phyloP scores from a whole-genome alignment of 1,284 basidiomycete genomes.

The Tilletia indica region DNA sequence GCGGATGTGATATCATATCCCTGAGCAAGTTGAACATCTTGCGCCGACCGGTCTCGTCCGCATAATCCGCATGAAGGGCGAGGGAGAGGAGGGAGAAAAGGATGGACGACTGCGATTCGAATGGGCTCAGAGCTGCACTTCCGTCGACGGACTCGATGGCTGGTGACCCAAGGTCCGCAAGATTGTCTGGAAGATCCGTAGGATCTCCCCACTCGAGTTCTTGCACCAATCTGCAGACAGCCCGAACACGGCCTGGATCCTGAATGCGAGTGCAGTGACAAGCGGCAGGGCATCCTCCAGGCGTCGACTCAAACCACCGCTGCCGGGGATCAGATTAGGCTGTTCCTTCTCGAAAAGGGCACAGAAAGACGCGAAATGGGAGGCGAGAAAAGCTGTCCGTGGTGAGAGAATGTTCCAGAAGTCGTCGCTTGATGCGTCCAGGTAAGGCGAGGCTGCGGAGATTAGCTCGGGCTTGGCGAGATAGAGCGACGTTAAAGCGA shows the following conservation, averaged over 20 bases:
- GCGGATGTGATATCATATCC: conserved; percentile 61
- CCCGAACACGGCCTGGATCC: conserved; percentile 63
- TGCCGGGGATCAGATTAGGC: not conserved
- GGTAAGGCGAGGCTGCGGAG: conserved; percentile 1
- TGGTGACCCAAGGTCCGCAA: not conserved
- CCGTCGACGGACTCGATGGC: conserved; percentile 4
- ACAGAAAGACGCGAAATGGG: conserved; percentile 81
- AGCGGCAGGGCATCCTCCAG: conserved; percentile 79
- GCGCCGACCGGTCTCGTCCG: conserved; percentile 87
- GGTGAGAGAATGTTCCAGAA: conserved; percentile 78
- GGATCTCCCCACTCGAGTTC: conserved; percentile 13
- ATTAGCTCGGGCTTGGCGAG: not conserved
- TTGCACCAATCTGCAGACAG: conserved; percentile 9
- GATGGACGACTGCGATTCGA: conserved; percentile 60
- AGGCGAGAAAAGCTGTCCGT: conserved; percentile 77
- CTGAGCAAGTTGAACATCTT: conserved; percentile 70
- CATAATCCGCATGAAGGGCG: conserved; percentile 81
- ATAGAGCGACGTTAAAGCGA: conserved; percentile 1
- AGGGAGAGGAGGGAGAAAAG: conserved; percentile 78
- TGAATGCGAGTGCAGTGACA: conserved; percentile 83
- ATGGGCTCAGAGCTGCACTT: not conserved
- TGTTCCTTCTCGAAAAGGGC: conserved; percentile 10
- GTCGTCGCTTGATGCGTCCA: conserved; percentile 60
- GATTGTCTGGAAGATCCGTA: not conserved
- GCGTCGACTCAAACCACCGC: conserved; percentile 58